Percentiles rank a stretch among this genome's conserved stretches.
These are phyloP conservation scores for Fraxinus ornus DNA, from an alignment of 305 asterid species.

Conservation along the genomic window DNA sequence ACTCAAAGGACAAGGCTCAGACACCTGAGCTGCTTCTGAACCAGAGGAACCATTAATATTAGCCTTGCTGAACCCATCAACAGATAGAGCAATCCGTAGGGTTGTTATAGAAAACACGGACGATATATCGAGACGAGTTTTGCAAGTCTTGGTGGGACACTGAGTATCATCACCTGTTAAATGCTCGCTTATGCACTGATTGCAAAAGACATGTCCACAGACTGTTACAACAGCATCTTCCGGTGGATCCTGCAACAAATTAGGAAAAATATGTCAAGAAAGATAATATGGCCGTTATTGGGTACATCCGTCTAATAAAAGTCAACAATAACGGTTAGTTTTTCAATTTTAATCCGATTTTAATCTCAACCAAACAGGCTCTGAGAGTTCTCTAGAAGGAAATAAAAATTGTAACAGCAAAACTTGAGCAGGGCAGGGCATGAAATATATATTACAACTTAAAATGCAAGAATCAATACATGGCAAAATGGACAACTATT, in stretches of 20 bases:
- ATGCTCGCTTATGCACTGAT: slow-evolving; percentile 91
- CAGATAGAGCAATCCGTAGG: slow-evolving; percentile 55
- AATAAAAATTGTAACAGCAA: neutral
- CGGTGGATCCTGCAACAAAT: slow-evolving; percentile 77
- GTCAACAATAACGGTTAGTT: too few relatives aligned
- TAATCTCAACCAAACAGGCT: too few relatives aligned
- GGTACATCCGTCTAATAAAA: too few relatives aligned
- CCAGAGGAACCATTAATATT: slow-evolving; percentile 34
- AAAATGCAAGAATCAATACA: neutral
- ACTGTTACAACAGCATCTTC: slow-evolving; percentile 90
- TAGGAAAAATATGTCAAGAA: slow-evolving; percentile 13
- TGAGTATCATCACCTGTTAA: slow-evolving; percentile 72
- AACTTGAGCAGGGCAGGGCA: neutral
- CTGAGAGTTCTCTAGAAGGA: neutral
- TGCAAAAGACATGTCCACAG: slow-evolving; percentile 96
- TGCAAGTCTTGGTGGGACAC: slow-evolving; percentile 83
- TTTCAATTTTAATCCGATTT: too few relatives aligned
- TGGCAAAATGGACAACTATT: neutral
- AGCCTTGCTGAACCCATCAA: slow-evolving; percentile 42
- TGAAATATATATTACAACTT: neutral
- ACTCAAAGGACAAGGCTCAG: slow-evolving; percentile 34
- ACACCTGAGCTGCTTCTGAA: slow-evolving; percentile 35
- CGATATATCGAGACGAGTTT: slow-evolving; percentile 49
- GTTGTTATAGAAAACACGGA: slow-evolving; percentile 63
- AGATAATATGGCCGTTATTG: neutral